Evolutionary conservation across 1,284 basidiomycete species (phyloP).

Genomic region (Agaricales sp.): DNA sequence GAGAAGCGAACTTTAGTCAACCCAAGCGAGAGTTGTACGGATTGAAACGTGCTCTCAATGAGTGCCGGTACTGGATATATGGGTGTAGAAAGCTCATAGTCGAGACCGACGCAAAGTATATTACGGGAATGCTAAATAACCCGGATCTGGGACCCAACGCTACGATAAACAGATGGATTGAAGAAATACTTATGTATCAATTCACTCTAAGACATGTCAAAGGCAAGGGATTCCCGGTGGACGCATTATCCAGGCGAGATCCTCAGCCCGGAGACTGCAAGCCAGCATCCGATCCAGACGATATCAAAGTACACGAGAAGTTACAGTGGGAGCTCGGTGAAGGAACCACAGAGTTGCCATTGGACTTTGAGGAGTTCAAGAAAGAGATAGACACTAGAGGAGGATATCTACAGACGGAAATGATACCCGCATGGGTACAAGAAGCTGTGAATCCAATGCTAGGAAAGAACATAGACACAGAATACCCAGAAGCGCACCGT

Average conservation of each 20-base stretch:
- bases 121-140: conserved; percentile 24
- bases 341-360: neutral
- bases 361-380: conserved; percentile 10
- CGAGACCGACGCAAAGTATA: conserved; percentile 21
- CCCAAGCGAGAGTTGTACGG: conserved; percentile 26
- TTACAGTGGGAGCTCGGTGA: neutral
- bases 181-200: conserved; percentile 19
- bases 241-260: conserved; percentile 18
- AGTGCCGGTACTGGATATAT: conserved; percentile 14
- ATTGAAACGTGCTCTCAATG: conserved; percentile 16
- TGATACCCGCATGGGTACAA: neutral
- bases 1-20: conserved; percentile 22
- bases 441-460: neutral
- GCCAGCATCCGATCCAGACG: conserved; percentile 14
- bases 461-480: no score
- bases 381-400: conserved; percentile 10
- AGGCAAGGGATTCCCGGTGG: conserved; percentile 15
- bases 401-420: conserved; percentile 8
- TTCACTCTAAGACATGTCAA: conserved; percentile 20
- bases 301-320: conserved; percentile 5
- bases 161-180: conserved; percentile 25
- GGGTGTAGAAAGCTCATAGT: conserved; percentile 17
- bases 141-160: conserved; percentile 19
- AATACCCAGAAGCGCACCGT: neutral
- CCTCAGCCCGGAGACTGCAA: conserved; percentile 5